Evolutionary conservation across 1,139 yeast genomes (phyloP), one percentile per base, ranked within the genome.

Genomic region (Blastobotrys illinoisensis): DNA sequence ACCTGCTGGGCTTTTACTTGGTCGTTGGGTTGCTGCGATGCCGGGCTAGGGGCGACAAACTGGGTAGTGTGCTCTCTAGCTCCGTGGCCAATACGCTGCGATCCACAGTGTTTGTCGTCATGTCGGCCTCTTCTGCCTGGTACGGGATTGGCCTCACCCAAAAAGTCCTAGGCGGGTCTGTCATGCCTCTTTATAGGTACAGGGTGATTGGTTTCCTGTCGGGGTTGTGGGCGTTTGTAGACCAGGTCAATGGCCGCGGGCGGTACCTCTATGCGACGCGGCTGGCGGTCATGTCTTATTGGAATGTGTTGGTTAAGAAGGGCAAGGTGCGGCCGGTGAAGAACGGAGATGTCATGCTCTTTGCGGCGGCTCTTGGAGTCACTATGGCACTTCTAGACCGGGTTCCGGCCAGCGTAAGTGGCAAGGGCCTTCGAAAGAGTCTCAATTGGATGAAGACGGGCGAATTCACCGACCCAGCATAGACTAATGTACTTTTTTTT

Each of bases 201-300:
- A 62, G 71, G 47, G 50, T 72, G 44, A 70, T 74, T 56, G 77
- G 77, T 9, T 68, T 71, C 54, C 53, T 70, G 48, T 69, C 75
- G 9, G 77, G 77, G 1, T 63, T 73, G 43, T 73, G 76, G 75
- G 74, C 75, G 1, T 62, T 71, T 46, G 55, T 72, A 11, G 75
- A 71, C 59, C 71, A 67, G 52, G 67, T 64, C 49, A 62, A 63
- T 45, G 72, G 74, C 51, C 63, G 71, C 32, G 65, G 71, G 6
- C 63, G 74, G 52, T 71, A 68, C 58, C 62, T 69, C 56, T 72
- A 69, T 58, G 67, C 71, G 9, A 61, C 67, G 11, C 61, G 76
- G 13, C 60, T 72, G 55, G 77, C 76, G 1, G 56, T 71, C 19
- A 59, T 68, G 53, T 67, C 75, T 7, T 68, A 71, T 60, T 72